A percentile compares a stretch with the other conserved stretches of the same genome.
Conservation (phyloP, 768 basidiomycete species). For the Cubamyces lactineus region DNA sequence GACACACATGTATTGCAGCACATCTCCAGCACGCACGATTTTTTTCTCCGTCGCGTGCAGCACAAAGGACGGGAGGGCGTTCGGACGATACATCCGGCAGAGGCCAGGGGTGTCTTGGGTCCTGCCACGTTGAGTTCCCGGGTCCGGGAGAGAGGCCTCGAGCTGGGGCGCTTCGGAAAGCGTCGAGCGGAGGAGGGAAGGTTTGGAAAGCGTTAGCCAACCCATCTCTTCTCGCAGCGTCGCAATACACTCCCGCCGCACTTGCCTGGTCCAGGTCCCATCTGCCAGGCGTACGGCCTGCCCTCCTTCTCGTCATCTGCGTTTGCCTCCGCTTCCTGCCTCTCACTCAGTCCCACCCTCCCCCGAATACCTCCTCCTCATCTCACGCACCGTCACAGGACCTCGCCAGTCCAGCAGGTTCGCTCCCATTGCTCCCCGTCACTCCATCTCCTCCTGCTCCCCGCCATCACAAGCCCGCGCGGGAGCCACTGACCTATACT, state of each 20-base stretch:
- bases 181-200: too few species aligned
- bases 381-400: slow-evolving; percentile 18
- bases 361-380: neutral
- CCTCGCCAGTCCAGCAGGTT: slow-evolving; percentile 1
- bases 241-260: neutral
- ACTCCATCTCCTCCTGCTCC: slow-evolving; percentile 5
- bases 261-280: slow-evolving; percentile 1
- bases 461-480: neutral
- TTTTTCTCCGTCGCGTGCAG: slow-evolving; percentile 1
- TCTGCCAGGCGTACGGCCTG: neutral
- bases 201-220: too few species aligned
- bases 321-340: neutral
- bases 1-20: neutral
- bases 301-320: slow-evolving; percentile 8
- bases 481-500: slow-evolving; percentile 7
- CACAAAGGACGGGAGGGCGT: neutral
- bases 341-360: slow-evolving; percentile 2
- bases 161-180: neutral
- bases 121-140: slow-evolving; percentile 12
- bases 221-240: too few species aligned
- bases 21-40: neutral
- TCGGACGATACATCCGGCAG: slow-evolving; percentile 9
- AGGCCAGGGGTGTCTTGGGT: slow-evolving; percentile 3
- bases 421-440: slow-evolving; percentile 11
- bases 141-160: neutral